Conservation (phyloP, 805 yeast species). For the Teunomyces tritomae region DNA sequence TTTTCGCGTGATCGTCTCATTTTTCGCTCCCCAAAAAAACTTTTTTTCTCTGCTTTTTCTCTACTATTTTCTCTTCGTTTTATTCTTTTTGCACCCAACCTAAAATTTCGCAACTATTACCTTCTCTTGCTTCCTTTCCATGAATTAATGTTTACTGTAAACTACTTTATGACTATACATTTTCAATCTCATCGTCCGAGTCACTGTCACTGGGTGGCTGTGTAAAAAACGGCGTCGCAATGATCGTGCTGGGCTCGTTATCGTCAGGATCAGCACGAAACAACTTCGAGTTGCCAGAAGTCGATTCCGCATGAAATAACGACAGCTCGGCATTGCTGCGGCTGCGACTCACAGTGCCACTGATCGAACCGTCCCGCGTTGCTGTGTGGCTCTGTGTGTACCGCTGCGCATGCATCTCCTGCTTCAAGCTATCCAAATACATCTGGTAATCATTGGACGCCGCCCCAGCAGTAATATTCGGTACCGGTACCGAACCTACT, state of each 20-base stretch:
- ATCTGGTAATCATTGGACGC: slow-evolving; percentile 17
- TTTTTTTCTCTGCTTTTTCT: no score
- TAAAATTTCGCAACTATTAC: no score
- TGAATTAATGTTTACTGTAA: not conserved
- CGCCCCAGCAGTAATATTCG: not conserved
- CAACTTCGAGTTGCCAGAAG: not conserved
- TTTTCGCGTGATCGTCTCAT: no score
- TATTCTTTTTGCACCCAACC: not conserved
- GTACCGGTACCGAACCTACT: not conserved
- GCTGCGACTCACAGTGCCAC: slow-evolving; percentile 1
- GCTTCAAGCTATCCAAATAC: slow-evolving; percentile 11
- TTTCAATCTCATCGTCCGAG: slow-evolving; percentile 4
- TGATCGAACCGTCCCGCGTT: not conserved
- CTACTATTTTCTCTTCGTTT: no score
- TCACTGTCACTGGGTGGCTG: slow-evolving; percentile 40
- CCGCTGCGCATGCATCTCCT: slow-evolving; percentile 3
- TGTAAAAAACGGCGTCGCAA: slow-evolving; percentile 38
- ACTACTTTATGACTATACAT: not conserved
- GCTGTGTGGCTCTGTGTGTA: not conserved
- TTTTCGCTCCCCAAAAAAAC: no score
- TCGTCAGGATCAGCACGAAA: not conserved
- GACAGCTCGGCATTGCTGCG: not conserved
- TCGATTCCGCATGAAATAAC: not conserved
- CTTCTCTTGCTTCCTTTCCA: no score
- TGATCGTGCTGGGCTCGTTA: slow-evolving; percentile 17